phyloP scores from a whole-genome alignment of 345 rosid genomes.

The Geranium rotundifolium region DNA sequence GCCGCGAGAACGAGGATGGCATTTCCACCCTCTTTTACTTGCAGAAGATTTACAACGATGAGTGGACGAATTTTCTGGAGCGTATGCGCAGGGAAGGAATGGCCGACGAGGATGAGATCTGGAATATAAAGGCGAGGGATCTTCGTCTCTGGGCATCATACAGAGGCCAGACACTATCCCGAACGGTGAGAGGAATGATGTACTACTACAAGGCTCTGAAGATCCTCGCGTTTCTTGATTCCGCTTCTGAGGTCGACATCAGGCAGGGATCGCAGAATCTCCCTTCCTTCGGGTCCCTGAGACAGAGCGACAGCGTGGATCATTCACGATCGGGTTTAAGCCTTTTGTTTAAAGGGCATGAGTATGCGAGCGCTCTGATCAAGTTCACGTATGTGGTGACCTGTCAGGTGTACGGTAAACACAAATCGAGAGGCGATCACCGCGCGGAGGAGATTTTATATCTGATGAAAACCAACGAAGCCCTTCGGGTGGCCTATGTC shows the following conservation, averaged over 20 bases:
- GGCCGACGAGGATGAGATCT: slow-evolving; percentile 58
- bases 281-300: slow-evolving; percentile 32
- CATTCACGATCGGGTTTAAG: slow-evolving; percentile 31
- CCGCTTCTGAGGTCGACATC: slow-evolving; percentile 78
- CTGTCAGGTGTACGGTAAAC: slow-evolving; percentile 76
- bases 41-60: slow-evolving; percentile 75
- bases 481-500: slow-evolving; percentile 86
- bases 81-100: slow-evolving; percentile 76
- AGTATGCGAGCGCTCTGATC: slow-evolving; percentile 68
- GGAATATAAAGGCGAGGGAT: slow-evolving; percentile 54
- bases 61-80: slow-evolving; percentile 81
- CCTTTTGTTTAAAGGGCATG: slow-evolving; percentile 69
- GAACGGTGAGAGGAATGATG: slow-evolving; percentile 94
- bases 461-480: slow-evolving; percentile 66
- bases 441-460: slow-evolving; percentile 69
- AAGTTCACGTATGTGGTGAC: slow-evolving; percentile 80
- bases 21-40: slow-evolving; percentile 74
- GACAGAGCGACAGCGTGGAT: slow-evolving; percentile 16
- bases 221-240: slow-evolving; percentile 79
- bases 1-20: slow-evolving; percentile 77
- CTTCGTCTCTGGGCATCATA: slow-evolving; percentile 92
- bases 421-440: slow-evolving; percentile 53
- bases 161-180: slow-evolving; percentile 88
- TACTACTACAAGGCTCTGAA: slow-evolving; percentile 76
- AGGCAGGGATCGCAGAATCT: slow-evolving; percentile 42